phyloP scores from a whole-genome alignment of 192 early-diverging fungal species.

The Funneliformis mosseae region DNA sequence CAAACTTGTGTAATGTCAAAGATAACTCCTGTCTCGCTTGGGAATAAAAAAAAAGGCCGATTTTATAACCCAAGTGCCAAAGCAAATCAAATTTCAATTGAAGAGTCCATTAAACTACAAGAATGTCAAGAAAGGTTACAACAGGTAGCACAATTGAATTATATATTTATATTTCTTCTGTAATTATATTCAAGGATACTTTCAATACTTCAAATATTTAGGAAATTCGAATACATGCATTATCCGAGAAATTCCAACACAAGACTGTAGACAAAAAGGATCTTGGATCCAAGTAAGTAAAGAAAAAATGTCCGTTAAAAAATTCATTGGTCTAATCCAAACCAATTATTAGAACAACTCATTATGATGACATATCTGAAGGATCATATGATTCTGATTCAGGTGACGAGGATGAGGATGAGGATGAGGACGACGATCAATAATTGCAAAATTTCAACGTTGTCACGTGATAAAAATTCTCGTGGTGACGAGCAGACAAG shows the following conservation, averaged over 20 bases:
- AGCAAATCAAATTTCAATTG: background rate
- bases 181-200: background rate
- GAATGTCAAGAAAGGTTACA: background rate
- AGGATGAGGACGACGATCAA: no score
- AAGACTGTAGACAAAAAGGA: background rate
- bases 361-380: background rate
- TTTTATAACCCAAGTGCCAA: background rate
- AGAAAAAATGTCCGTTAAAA: background rate
- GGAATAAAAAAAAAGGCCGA: background rate
- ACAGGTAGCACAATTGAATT: background rate
- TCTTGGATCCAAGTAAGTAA: background rate
- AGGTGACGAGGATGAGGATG: background rate
- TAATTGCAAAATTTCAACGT: no score
- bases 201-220: background rate
- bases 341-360: background rate
- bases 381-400: background rate
- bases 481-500: no score
- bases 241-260: background rate
- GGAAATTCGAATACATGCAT: background rate
- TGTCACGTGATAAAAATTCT: no score
- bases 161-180: background rate
- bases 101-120: background rate
- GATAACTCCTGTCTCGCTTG: background rate
- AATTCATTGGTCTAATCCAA: background rate
- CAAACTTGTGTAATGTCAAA: no score